A percentile compares a stretch with the other conserved stretches of the same genome.
phyloP scores from a whole-genome alignment of 1,284 basidiomycete species.

The Paramarasmius palmivorus region DNA sequence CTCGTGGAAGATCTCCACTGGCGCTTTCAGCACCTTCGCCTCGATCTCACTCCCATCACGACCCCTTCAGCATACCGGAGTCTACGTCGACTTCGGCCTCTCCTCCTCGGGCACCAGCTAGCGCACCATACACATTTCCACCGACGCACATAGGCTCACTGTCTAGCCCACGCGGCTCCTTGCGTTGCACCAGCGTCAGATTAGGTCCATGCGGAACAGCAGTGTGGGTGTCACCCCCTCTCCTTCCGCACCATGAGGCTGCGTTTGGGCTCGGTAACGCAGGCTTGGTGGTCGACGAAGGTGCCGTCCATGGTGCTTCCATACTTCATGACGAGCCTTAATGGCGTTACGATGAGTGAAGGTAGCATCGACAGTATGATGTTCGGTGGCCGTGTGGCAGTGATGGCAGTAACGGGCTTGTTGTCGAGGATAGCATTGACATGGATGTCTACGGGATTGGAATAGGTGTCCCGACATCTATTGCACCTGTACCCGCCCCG shows the following conservation, averaged over 20 bases:
- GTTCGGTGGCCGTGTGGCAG: background rate
- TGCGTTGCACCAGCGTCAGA: conserved; percentile 50
- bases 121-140: conserved; percentile 42
- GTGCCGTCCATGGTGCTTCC: conserved; percentile 20
- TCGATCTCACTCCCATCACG: too few relatives aligned
- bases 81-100: conserved; percentile 8
- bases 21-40: too few relatives aligned
- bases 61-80: too few relatives aligned
- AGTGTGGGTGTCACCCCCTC: conserved; percentile 52
- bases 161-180: conserved; percentile 43
- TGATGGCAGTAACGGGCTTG: background rate
- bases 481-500: background rate
- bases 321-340: background rate
- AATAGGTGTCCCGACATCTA: conserved; percentile 19
- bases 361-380: background rate
- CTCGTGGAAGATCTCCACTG: too few relatives aligned
- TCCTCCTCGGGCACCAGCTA: conserved; percentile 10
- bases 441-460: conserved; percentile 1
- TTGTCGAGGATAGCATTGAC: background rate
- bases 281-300: conserved; percentile 20
- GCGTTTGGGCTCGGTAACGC: too few relatives aligned
- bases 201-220: conserved; percentile 56
- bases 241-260: conserved; percentile 20
- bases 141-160: conserved; percentile 35
- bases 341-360: background rate